phyloP scores from a whole-genome alignment of 805 yeast genomes.

The Suhomyces sp. region DNA sequence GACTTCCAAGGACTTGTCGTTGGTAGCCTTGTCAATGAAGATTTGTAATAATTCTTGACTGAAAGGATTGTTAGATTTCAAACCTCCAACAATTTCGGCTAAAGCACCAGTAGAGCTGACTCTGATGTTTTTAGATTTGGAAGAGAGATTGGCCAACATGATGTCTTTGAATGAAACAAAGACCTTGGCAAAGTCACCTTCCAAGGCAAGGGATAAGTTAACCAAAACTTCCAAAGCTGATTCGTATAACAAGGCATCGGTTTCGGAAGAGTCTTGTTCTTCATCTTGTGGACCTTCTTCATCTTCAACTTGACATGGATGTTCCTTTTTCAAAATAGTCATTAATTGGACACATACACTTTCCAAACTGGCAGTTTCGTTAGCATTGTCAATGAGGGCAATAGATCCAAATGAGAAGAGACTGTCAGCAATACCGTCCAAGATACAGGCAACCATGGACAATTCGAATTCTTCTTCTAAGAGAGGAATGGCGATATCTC shows the following conservation, averaged over 20 bases:
- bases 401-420: conserved; percentile 70
- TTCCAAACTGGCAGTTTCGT: conserved; percentile 55
- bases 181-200: conserved; percentile 70
- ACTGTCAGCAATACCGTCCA: conserved; percentile 72
- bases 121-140: conserved; percentile 64
- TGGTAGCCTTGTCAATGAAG: conserved; percentile 66
- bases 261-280: conserved; percentile 46
- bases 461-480: conserved; percentile 82
- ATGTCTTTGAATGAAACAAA: conserved; percentile 71
- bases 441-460: conserved; percentile 73
- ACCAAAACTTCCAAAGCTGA: conserved; percentile 84
- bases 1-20: conserved; percentile 80
- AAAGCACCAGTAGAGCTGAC: conserved; percentile 83
- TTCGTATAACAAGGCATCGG: conserved; percentile 71
- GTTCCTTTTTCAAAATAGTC: conserved; percentile 76
- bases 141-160: conserved; percentile 54
- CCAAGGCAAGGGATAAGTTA: conserved; percentile 72
- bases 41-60: conserved; percentile 68
- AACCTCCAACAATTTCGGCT: conserved; percentile 82
- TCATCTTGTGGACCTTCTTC: conserved; percentile 65
- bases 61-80: conserved; percentile 66
- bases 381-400: conserved; percentile 61
- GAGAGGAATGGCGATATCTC: conserved; percentile 60
- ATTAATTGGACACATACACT: conserved; percentile 67
- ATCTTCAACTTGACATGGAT: conserved; percentile 72